Evolutionary conservation across 768 basidiomycete genomes (phyloP).

Genomic region (Trametopsis cervina): DNA sequence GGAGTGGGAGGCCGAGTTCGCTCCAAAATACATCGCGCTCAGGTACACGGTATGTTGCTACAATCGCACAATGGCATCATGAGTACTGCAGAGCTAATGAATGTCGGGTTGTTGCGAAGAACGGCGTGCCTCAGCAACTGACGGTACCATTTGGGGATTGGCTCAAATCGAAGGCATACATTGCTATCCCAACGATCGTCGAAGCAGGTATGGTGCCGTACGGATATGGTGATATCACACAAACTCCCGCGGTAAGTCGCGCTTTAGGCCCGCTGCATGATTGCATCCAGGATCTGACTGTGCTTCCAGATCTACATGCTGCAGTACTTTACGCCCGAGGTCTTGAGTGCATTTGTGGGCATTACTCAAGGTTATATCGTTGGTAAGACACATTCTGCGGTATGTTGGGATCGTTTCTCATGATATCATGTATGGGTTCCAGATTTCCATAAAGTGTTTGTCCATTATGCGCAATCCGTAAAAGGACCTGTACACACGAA

Average conservation of each 20-base stretch:
- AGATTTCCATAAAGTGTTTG: constrained; percentile 3
- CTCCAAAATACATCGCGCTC: background rate
- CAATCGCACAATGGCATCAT: background rate
- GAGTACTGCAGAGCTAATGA: background rate
- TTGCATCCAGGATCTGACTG: background rate
- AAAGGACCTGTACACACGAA: background rate
- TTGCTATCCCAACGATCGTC: background rate
- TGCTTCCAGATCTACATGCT: constrained; percentile 1
- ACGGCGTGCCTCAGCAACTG: background rate
- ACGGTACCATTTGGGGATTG: background rate
- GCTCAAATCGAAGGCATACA: background rate
- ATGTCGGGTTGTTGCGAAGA: background rate
- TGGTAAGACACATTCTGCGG: too few relatives aligned
- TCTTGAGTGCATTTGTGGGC: background rate
- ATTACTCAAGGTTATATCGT: background rate
- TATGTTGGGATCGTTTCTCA: too few relatives aligned
- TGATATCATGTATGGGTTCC: background rate
- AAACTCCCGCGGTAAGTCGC: background rate
- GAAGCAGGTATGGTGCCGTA: constrained; percentile 1
- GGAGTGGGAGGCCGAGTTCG: background rate
- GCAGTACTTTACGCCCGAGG: constrained; percentile 1
- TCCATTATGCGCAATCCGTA: background rate
- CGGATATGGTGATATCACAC: background rate
- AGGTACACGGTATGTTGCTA: background rate
- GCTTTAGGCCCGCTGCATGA: too few relatives aligned